These are phyloP conservation scores for Melaleuca alternifolia DNA, from an alignment of 345 rosid genomes.

Conservation along the genomic window DNA sequence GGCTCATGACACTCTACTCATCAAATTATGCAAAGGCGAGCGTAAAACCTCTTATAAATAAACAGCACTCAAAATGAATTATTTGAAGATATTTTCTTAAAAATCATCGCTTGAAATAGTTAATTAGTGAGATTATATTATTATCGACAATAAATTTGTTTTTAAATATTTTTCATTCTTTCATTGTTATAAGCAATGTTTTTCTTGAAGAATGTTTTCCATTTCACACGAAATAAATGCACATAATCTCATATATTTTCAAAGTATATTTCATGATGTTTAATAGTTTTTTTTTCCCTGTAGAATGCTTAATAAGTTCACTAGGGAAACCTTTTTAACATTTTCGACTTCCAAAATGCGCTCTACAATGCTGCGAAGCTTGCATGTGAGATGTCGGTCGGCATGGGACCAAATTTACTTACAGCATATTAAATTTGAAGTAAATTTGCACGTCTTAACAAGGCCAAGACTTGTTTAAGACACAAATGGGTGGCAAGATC, in stretches of 20 bases:
- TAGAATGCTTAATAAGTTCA: no score
- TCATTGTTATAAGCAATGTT: no score
- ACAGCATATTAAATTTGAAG: background rate
- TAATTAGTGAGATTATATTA: no score
- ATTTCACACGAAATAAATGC: no score
- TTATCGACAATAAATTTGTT: no score
- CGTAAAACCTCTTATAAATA: background rate
- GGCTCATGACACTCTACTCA: background rate
- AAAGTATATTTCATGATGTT: background rate
- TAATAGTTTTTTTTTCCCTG: no score
- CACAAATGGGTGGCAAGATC: background rate
- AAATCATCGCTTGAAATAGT: background rate
- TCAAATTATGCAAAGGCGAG: background rate
- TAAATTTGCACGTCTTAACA: background rate
- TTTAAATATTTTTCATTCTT: no score
- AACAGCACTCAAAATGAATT: background rate
- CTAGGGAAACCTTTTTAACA: no score
- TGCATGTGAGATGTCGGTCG: background rate
- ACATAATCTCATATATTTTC: background rate
- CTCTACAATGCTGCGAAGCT: no score
- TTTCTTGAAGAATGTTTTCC: no score
- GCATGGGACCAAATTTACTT: background rate
- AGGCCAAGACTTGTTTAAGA: background rate
- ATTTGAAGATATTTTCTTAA: background rate
- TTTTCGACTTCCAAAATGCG: background rate